Evolutionary conservation across 1,284 basidiomycete genomes (phyloP).

Genomic region (Microbotryum saponariae): DNA sequence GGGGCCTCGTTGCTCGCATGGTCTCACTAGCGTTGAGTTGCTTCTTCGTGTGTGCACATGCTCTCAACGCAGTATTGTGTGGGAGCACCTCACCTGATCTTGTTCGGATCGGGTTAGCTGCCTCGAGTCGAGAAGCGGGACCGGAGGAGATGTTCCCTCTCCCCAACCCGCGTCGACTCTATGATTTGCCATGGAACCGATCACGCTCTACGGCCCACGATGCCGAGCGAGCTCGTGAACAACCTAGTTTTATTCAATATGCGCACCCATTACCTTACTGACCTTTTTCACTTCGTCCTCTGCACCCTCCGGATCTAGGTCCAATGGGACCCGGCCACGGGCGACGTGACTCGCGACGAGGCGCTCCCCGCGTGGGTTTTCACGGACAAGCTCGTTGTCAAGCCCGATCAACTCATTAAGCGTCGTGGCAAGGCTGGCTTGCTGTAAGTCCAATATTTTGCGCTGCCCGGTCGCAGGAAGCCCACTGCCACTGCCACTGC

Average conservation of each 20-base stretch:
- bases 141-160: not conserved
- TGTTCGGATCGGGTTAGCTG: too few relatives aligned
- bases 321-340: constrained; percentile 75
- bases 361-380: constrained; percentile 78
- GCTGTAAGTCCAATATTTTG: constrained; percentile 45
- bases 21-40: not conserved
- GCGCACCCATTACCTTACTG: too few relatives aligned
- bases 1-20: not conserved
- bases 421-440: constrained; percentile 96
- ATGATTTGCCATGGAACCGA: not conserved
- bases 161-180: not conserved
- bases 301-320: constrained; percentile 40
- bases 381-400: constrained; percentile 45
- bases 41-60: not conserved
- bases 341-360: constrained; percentile 68
- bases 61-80: too few relatives aligned
- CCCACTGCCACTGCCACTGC: not conserved
- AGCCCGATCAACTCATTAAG: constrained; percentile 92
- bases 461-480: not conserved
- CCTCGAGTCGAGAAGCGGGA: not conserved
- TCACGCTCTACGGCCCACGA: too few relatives aligned
- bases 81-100: too few relatives aligned
- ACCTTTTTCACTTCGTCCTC: not conserved
- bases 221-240: too few relatives aligned
- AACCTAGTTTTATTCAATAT: too few relatives aligned